Base-by-base conservation (phyloP, 1,139 yeast species). In the Geotrichum siamense region DNA sequence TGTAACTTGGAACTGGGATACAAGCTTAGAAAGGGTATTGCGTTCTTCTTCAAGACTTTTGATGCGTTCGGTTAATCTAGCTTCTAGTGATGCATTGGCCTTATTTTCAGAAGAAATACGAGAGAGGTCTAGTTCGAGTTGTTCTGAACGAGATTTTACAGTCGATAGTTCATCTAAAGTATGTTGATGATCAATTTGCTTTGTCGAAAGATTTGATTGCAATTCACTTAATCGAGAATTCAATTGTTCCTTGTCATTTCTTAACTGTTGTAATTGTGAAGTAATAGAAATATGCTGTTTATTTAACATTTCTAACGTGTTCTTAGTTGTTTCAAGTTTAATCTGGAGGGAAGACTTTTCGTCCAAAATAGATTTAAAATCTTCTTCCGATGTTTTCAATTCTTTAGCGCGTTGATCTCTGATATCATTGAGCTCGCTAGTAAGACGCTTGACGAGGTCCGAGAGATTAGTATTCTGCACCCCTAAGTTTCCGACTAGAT, bases 1-100 rank as follows among this genome's bases (percentile, higher is more conserved):
- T 6, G 40, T 4, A 20, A 45, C 23, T 59, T 83, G 89, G 44
- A 83, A 65, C 54, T 75, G 82, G 17, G 74, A 61, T 12, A 83
- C 70, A 49, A 80, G 67, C 4, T 75, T 73, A 51, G 72, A 79
- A 38, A 85, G 67, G 44, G 77, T 74, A 9, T 71, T 62, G 55
- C 78, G 78, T 55, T 85, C 94, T 6, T 70, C 69, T 41, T 71
- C 65, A 48, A 83, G 65, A 30, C 69, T 73, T 3, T 67, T 64
- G 40, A 78, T 70, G 48, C 82, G 89, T 21, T 65, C 65, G 27
- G 72, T 64, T 41, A 82, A 61, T 12, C 82, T 68, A 15, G 63
- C 60, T 49, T 78, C 79, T 29, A 75, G 58, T 0, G 76, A 57
- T 39, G 67, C 62, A 67, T 76, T 68, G 39, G 79, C 57, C 2